Base-by-base conservation (phyloP, 129 eudicot species). In the Chrysanthemum lavandulifolium region DNA sequence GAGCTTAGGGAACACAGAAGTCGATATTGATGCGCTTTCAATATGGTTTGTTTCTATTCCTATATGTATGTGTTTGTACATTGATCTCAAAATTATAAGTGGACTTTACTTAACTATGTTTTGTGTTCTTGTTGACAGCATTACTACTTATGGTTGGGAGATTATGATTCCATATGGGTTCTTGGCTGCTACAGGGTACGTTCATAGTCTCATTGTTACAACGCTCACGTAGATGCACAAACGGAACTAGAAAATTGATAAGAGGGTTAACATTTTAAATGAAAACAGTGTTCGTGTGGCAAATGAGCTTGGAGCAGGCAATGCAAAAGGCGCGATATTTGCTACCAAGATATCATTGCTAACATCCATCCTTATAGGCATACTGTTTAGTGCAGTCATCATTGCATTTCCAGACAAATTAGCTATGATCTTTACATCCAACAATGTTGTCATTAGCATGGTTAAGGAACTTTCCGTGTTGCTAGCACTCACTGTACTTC, bases 301-400 rank as follows among this genome's bases (percentile, higher is more conserved):
- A 56, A 81, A 81, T 59, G 86, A 85, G 73, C 78, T 85, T 11
- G 86, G 89, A 71, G 89, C 89, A 50, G 82, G 84, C 19, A 85
- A 81, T 63, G 78, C 73, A 48, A 65, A 74, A 25, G 81, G 71
- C 16, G 89, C 89, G 13, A 81, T 75, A 73, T 85, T 81, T 72
- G 81, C 89, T 23, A 69, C 86, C 55, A 75, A 65, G 51, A 68
- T 85, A 29, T 72, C 84, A 1, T 15, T 81, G 77, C 19, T 66
- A 40, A 81, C 78, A 55, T 81, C 89, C 8, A 14, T 79, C 49
- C 40, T 75, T 53, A 50, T 85, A 16, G 84, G 89, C 7, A 59
- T 81, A 14, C 13, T 85, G 10, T 78, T 85, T 61, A 78, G 68
- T 47, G 33, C 74, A 10, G 8, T 81, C 13, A 73, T 74, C 77